A percentile compares a stretch with the other conserved stretches of the same genome.
Conservation (phyloP, 2,329 filamentous ascomycete species). For the Hymenoscyphus occultus region DNA sequence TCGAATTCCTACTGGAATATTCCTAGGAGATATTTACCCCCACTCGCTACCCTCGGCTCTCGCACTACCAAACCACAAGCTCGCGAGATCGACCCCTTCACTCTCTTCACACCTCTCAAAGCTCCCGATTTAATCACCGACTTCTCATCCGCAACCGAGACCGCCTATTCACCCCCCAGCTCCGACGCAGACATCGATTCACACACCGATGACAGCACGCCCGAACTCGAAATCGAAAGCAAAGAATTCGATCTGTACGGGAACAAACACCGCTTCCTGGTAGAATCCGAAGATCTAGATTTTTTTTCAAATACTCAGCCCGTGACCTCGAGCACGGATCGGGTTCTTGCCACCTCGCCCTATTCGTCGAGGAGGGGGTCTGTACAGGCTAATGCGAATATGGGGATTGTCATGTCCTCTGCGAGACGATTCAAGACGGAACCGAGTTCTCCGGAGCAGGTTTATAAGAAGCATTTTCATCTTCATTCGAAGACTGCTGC, state of each 20-base stretch:
- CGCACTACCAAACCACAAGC: conserved; percentile 20
- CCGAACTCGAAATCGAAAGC: conserved; percentile 22
- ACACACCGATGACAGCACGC: conserved; percentile 33
- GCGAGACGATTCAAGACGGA: not conserved
- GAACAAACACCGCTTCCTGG: not conserved
- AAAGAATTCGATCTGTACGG: conserved; percentile 10
- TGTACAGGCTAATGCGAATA: conserved; percentile 4
- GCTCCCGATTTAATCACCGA: conserved; percentile 23
- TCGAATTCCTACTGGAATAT: conserved; percentile 23
- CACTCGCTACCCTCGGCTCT: conserved; percentile 13
- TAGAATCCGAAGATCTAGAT: conserved; percentile 22
- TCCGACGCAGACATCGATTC: conserved; percentile 35
- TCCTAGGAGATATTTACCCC: conserved; percentile 14
- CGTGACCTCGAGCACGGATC: conserved; percentile 30
- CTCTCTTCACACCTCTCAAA: conserved; percentile 13
- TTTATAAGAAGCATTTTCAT: conserved; percentile 17
- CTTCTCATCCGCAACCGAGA: conserved; percentile 32
- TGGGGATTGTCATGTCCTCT: conserved; percentile 13
- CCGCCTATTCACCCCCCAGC: conserved; percentile 26
- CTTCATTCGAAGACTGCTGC: not conserved
- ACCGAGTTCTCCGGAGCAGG: conserved; percentile 22
- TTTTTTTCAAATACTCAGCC: conserved; percentile 33
- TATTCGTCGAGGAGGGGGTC: conserved; percentile 8
- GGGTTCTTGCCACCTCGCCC: conserved; percentile 32
- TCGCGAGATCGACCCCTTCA: conserved; percentile 18